Conservation (phyloP, 2,329 filamentous ascomycete species). For the Colletotrichum cuscutae region DNA sequence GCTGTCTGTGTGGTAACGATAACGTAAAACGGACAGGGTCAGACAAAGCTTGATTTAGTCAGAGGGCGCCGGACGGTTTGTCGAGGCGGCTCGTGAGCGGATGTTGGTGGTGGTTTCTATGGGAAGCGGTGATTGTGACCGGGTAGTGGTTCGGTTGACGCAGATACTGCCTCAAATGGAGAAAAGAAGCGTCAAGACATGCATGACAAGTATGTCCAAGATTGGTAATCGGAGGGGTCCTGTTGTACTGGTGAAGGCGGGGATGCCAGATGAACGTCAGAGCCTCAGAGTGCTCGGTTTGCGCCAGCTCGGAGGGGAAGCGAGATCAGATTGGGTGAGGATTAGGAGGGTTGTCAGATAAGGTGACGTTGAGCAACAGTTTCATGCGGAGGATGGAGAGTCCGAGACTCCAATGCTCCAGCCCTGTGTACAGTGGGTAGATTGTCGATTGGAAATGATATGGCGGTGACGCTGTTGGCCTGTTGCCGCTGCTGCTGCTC, state of each 20-base stretch:
- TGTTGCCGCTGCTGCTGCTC: too few species aligned
- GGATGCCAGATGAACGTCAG: background rate
- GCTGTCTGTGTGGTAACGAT: slow-evolving; percentile 14
- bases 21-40: slow-evolving; percentile 14
- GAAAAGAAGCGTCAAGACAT: slow-evolving; percentile 28
- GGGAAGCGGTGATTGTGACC: background rate
- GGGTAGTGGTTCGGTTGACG: slow-evolving; percentile 6
- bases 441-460: background rate
- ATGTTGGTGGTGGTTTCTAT: background rate
- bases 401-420: background rate
- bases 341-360: background rate
- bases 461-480: background rate
- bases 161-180: slow-evolving; percentile 30
- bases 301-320: background rate
- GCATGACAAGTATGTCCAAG: slow-evolving; percentile 25
- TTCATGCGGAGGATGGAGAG: background rate
- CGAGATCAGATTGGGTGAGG: background rate
- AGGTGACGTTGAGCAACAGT: background rate
- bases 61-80: background rate
- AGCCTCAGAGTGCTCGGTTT: background rate
- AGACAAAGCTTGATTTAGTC: background rate
- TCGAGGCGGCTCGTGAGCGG: background rate
- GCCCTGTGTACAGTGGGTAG: background rate
- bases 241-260: background rate
- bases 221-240: slow-evolving; percentile 15